A percentile compares a stretch with the other conserved stretches of the same genome.
phyloP scores from a whole-genome alignment of 2,329 filamentous ascomycete species.

The Trichoderma semiorbis region DNA sequence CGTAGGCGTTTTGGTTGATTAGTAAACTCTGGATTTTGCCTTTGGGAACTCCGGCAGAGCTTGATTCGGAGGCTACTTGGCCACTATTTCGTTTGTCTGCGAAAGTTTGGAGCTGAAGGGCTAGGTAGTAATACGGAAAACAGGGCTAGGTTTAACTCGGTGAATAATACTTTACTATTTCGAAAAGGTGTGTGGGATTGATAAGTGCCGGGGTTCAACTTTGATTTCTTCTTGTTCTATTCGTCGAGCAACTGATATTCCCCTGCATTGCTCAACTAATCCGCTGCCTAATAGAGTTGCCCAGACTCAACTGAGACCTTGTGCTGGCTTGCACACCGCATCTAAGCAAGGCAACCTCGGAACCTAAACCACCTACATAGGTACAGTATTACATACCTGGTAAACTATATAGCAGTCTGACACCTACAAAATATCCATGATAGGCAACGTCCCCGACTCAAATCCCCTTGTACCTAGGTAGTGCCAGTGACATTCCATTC shows the following conservation, averaged over 20 bases:
- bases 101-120: neutral
- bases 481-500: neutral
- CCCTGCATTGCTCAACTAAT: neutral
- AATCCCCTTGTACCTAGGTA: neutral
- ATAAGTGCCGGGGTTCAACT: neutral
- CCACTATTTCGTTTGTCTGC: neutral
- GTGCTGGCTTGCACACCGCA: neutral
- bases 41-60: neutral
- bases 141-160: neutral
- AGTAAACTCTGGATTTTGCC: neutral
- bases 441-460: neutral
- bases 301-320: neutral
- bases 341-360: neutral
- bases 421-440: neutral
- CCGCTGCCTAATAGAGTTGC: neutral
- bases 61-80: neutral
- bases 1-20: constrained; percentile 23
- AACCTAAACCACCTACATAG: neutral
- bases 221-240: neutral
- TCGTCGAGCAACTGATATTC: neutral
- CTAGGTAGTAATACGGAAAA: neutral
- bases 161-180: neutral
- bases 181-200: neutral
- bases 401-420: neutral
- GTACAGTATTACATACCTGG: neutral